Base-by-base conservation (phyloP, 768 basidiomycete genomes). In the Sarcodon sp. region DNA sequence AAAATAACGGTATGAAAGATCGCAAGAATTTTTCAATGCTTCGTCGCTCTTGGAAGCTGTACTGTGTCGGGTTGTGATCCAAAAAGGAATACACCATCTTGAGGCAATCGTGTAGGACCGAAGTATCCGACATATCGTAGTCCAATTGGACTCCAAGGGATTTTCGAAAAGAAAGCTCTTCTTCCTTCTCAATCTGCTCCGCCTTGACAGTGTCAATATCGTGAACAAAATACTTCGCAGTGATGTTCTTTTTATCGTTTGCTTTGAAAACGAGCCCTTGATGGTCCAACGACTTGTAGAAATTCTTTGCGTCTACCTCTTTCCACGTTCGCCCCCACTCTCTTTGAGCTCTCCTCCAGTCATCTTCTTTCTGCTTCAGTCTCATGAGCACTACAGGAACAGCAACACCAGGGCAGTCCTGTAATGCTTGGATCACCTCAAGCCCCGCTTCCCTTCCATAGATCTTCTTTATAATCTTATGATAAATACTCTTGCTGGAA, bases 251-350 rank as follows among this genome's bases (percentile, higher is more conserved):
- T 77, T 97, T 97, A 72, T 99, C 96, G 63, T 90, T 93, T 49
- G 74, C 73, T 69, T 97, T 98, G 79, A 94, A 96, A 50, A 75
- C 79, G 62, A 88, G 87, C 13, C 91, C 93, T 62, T 96, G 93
- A 59, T 96, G 90, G 61, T 99, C 96, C 45, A 98, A 79, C 32
- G 86, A 84, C 67, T 94, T 97, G 79, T 96, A 94, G 61, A 93
- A 98, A 69, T 98, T 98, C 68, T 91, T 92, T 48, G 84, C 83
- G 57, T 99, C 91, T 44, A 93, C 86, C 62, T 97, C 94, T 45
- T 91, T 75, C 96, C 96, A 98, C 12, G 91, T 93, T 51, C 86
- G 77, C 66, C 85, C 89, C 90, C 91, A 98, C 64, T 97, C 93
- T 31, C 94, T 75, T 62, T 92, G 88, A 31, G 86, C 81, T 33